Conservation (phyloP, 148 eudicot genomes). For the Chenopodium formosanum region DNA sequence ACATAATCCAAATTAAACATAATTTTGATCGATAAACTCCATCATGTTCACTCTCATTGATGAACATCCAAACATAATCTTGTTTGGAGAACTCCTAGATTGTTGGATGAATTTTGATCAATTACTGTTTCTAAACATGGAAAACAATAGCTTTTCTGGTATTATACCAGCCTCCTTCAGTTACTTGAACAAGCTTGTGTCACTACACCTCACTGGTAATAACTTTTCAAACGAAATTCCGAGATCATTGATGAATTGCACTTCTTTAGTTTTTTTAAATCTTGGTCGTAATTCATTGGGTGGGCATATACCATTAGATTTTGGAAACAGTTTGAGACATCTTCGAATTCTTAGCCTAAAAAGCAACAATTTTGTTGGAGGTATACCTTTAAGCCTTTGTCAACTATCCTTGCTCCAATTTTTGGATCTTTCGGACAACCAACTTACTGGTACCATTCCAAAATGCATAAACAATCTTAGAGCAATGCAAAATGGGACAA, state of each 20-base stretch:
- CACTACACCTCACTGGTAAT: slow-evolving; percentile 8
- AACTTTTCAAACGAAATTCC: background rate
- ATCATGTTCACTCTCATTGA: too few species aligned
- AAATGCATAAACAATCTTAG: too few species aligned
- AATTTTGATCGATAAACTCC: too few species aligned
- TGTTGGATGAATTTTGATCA: background rate
- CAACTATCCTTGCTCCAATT: too few species aligned
- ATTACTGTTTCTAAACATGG: background rate
- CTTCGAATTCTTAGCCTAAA: too few species aligned
- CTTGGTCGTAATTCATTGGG: background rate
- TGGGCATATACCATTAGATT: background rate
- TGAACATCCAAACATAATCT: too few species aligned
- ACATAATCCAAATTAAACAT: too few species aligned
- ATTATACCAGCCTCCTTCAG: slow-evolving; percentile 10
- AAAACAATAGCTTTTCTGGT: slow-evolving; percentile 14
- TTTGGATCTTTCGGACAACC: too few species aligned
- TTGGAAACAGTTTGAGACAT: background rate
- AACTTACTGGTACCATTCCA: too few species aligned
- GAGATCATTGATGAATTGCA: background rate
- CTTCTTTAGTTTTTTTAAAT: slow-evolving; percentile 1
- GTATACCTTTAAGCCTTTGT: too few species aligned
- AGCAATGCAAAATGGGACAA: too few species aligned
- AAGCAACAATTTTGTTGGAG: too few species aligned
- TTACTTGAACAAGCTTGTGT: background rate
- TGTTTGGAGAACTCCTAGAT: background rate